Evolutionary conservation across 306 rosid genomes (phyloP), one percentile per base, ranked within the genome.

Genomic region (Carpinus viminea): DNA sequence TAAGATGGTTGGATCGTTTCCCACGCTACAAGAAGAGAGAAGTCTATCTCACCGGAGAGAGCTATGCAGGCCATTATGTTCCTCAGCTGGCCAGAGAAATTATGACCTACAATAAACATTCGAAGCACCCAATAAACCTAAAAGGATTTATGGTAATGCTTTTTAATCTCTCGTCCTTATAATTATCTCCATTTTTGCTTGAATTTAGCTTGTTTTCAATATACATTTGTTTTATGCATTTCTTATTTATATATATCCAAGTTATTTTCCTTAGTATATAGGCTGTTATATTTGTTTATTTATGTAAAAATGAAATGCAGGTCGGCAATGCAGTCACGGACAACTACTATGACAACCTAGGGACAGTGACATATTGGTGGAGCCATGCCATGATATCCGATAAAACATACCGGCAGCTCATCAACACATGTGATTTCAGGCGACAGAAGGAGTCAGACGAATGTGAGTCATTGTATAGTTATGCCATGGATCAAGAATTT

Each of bases 311-410:
- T 38, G 21, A 38, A 57, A 41, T 75, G 87, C 86, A 94, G 98
- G 97, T 94, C 68, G 98, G 98, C 2, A 94, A 94, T 83, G 98
- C 98, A 36, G 98, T 94, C 62, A 94, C 97, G 10, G 98, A 94
- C 86, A 92, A 88, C 82, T 94, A 91, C 83, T 92, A 91, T 57
- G 98, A 94, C 74, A 94, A 91, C 86, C 76, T 94, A 16, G 98
- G 98, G 55, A 94, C 98, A 7, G 98, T 94, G 80, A 85, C 94
- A 7, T 94, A 94, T 66, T 94, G 98, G 98, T 94, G 98, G 98
- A 94, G 97, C 87, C 98, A 94, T 20, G 98, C 98, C 15, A 94
- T 94, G 98, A 94, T 94, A 76, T 94, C 98, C 4, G 98, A 94
- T 59, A 91, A 85, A 79, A 94, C 98, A 28, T 92, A 94, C 80